Base-by-base conservation (phyloP, 2,329 filamentous ascomycete genomes). In the Diaporthe vaccinii region DNA sequence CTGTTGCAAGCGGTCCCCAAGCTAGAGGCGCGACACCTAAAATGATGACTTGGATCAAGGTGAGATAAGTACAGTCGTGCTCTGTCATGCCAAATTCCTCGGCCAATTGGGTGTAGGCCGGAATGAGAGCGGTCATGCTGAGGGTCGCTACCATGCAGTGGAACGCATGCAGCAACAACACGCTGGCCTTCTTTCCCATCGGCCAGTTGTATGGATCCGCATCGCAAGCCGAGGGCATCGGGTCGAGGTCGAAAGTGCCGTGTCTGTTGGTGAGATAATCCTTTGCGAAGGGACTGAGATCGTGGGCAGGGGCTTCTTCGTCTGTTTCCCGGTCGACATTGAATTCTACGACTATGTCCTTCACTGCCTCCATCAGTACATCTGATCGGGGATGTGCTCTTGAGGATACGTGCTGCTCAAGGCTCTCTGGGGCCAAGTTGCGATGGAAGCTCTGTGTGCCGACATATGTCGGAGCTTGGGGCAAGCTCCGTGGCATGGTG, bases 181-280 rank as follows among this genome's bases (percentile, higher is more conserved):
- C 87, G 75, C 81, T 75, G 3, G 81, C 80, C 84, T 88, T 89
- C 53, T 88, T 88, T 86, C 87, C 88, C 20, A 74, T 78, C 2
- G 87, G 84, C 87, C 87, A 90, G 76, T 90, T 90, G 79, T 88
- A 89, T 1, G 88, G 88, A 78, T 90, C 88, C 7, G 85, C 86
- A 72, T 85, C 84, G 31, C 84, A 83, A 75, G 84, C 83, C n/a
- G 83, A 83, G 1, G 88, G 88, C 25, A 89, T 79, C 1, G 88
- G 88, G 68, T 89, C 87, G 6, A 90, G 84, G 31, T 89, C 84
- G 20, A 89, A 79, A 0, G 87, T 89, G 53, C 88, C 88, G 84
- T 90, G 88, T 70, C 86, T 83, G 58, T 84, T 77, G 7, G 89
- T 79, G 5, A 90, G 83, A 79, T 89, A 89, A 41, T 88, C 83